Evolutionary conservation across 371 early-diverging fungal genomes (phyloP).

Genomic region (Umbelopsis sp.): DNA sequence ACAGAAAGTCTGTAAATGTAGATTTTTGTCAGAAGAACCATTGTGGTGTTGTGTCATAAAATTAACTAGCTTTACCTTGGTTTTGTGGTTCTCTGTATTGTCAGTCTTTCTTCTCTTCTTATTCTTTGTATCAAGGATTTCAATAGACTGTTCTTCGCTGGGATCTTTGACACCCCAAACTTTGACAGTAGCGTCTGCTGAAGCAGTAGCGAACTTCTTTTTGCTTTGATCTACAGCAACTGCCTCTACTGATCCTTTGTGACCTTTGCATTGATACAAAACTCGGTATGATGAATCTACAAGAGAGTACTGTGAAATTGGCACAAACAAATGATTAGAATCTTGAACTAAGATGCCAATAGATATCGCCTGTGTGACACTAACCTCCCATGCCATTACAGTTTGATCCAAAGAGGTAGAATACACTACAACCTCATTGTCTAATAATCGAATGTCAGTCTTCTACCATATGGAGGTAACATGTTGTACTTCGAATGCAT

Average conservation of each 20-base stretch:
- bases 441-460: constrained; percentile 20
- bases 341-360: too few species aligned
- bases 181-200: constrained; percentile 78
- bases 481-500: background rate
- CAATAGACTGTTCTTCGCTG: constrained; percentile 55
- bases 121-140: constrained; percentile 52
- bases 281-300: constrained; percentile 29
- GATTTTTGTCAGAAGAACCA: background rate
- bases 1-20: constrained; percentile 37
- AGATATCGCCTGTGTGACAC: background rate
- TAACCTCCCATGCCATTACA: constrained; percentile 50
- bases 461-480: background rate
- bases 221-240: constrained; percentile 51
- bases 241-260: constrained; percentile 69
- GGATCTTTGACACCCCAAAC: constrained; percentile 74
- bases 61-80: constrained; percentile 41
- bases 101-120: constrained; percentile 56
- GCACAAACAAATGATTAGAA: background rate
- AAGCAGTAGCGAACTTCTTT: constrained; percentile 76
- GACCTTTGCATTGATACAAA: constrained; percentile 80
- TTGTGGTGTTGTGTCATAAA: background rate
- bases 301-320: constrained; percentile 23
- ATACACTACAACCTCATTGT: constrained; percentile 34
- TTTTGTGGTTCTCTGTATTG: constrained; percentile 44
- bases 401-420: constrained; percentile 56